These are phyloP conservation scores for Mycosphaerella sp. DNA, from an alignment of 2,329 filamentous ascomycete genomes.

Conservation along the genomic window DNA sequence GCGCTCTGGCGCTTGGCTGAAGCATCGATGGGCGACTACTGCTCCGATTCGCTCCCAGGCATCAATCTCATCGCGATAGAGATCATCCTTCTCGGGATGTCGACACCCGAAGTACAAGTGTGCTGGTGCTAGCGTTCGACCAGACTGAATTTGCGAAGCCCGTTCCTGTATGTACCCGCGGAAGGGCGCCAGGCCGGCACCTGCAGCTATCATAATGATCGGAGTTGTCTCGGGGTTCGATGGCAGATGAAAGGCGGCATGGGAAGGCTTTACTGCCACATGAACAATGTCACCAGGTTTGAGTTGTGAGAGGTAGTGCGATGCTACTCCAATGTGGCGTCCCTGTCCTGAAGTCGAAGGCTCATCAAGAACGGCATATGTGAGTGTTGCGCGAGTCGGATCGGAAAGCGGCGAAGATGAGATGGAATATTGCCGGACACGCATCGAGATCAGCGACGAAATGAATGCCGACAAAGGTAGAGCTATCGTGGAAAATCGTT, in stretches of 20 bases:
- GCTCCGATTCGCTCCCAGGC: constrained; percentile 56
- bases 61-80: constrained; percentile 56
- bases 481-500: constrained; percentile 54
- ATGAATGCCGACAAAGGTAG: constrained; percentile 64
- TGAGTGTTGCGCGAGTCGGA: constrained; percentile 45
- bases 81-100: constrained; percentile 49
- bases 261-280: constrained; percentile 38
- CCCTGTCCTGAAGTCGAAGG: constrained; percentile 24
- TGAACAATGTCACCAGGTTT: constrained; percentile 39
- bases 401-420: constrained; percentile 32
- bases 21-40: constrained; percentile 58
- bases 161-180: constrained; percentile 95
- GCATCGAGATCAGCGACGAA: constrained; percentile 68
- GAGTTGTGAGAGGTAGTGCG: constrained; percentile 39
- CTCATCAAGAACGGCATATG: constrained; percentile 52
- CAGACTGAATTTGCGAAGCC: constrained; percentile 41
- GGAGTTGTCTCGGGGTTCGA: constrained; percentile 38
- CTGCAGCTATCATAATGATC: constrained; percentile 42
- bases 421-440: constrained; percentile 38
- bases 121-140: constrained; percentile 52
- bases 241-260: constrained; percentile 42
- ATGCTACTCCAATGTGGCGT: constrained; percentile 41
- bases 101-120: constrained; percentile 61
- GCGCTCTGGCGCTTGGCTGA: constrained; percentile 42
- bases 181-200: constrained; percentile 95